Evolutionary conservation across 345 rosid species (phyloP).

Genomic region (Citrus cavaleriei): DNA sequence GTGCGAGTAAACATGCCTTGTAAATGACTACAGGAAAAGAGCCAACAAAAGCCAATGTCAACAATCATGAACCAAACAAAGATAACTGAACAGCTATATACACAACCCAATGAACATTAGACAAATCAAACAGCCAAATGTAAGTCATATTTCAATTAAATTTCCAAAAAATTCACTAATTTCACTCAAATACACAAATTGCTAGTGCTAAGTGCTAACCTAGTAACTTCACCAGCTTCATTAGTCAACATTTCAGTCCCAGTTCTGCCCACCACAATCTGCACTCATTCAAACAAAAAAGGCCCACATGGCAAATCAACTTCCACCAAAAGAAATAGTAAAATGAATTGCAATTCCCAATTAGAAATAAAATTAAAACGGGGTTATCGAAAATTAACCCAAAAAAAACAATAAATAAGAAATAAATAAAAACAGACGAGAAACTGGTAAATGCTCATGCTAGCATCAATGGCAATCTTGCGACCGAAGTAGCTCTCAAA

Average conservation of each 20-base stretch:
- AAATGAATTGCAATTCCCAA: neutral
- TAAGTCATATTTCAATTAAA: neutral
- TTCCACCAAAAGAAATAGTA: neutral
- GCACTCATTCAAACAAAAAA: conserved; percentile 12
- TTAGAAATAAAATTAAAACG: neutral
- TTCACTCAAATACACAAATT: neutral
- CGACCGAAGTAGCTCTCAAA: conserved; percentile 92
- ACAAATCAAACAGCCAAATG: neutral
- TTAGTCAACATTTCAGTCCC: conserved; percentile 93
- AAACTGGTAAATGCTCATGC: conserved; percentile 99
- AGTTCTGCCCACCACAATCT: conserved; percentile 92
- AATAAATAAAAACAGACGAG: conserved; percentile 42
- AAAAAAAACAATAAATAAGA: neutral
- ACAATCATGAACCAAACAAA: neutral
- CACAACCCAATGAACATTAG: neutral
- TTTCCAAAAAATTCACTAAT: neutral
- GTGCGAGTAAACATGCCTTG: conserved; percentile 96
- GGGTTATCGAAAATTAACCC: neutral
- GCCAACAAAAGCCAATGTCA: neutral
- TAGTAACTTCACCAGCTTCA: conserved; percentile 97
- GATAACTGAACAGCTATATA: neutral
- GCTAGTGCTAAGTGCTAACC: conserved; percentile 35
- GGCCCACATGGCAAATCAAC: neutral
- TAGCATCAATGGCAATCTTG: conserved; percentile 89
- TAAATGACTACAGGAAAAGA: conserved; percentile 53